Base-by-base conservation (phyloP, 805 yeast genomes). In the Kodamaea kaohsiungensis region DNA sequence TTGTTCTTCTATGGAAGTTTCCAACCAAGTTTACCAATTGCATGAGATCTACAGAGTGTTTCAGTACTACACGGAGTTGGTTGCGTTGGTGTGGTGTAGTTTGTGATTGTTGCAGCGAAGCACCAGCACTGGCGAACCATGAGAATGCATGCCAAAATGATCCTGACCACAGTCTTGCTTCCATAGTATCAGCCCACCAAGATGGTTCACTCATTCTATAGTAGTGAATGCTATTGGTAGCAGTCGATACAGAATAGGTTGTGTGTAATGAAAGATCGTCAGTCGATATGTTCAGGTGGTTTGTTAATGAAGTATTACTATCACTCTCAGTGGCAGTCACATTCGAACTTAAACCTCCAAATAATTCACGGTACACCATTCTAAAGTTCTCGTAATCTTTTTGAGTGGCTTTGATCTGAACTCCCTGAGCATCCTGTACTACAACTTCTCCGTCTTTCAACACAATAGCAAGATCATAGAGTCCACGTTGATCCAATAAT, bases 81-180 rank as follows among this genome's bases (percentile, higher is more conserved):
- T 57, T 30, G 67, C 19, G 45, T 22, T 40, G 25, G 25, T 40
- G 45, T 17, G 35, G 13, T 8, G n/a, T 30, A 10, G 10, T 30
- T 30, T 30, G 35, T 30, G 35, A 5, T 30, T 30, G 45, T 37
- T 30, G 45, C 37, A 39, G 35, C 15, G 51, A 43, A 3, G 54
- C 54, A 3, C 54, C 96, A 0, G 95, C 93, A 30, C 88, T 80
- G 2, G 96, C 96, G 91, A 93, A 89, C 95, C 95, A 89, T 17
- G 88, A 72, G 55, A 88, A 79, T 0, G 91, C 91, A 52, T 81
- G 75, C 88, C 89, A 85, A 1, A 85, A 72, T 42, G 80, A 72
- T 59, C 84, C 86, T 52, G 76, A 73, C 80, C 88, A 78, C 1
- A 87, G 77, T 18, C 77, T 65, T 1, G 84, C 74, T 49, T 80